These are phyloP conservation scores for Globisporangium irregulare DNA, from an alignment of 352 stramenopile species.

Conservation along the genomic window DNA sequence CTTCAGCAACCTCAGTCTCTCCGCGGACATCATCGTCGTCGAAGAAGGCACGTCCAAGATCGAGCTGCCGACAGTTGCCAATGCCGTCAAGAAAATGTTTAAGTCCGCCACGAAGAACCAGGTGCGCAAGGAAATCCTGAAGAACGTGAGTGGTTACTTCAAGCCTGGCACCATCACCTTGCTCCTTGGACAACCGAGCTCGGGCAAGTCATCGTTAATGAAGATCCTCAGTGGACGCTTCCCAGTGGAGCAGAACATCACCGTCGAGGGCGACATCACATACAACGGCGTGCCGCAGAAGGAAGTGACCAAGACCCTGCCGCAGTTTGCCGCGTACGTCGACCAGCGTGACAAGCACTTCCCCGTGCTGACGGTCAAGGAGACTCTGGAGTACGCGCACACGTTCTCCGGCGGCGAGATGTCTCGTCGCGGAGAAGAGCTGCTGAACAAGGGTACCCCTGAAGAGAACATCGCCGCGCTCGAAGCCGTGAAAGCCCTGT, in stretches of 20 bases:
- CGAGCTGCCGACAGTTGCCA: not conserved
- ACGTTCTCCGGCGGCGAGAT: conserved; percentile 31
- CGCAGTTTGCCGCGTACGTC: conserved; percentile 28
- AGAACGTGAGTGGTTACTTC: not conserved
- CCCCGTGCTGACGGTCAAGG: conserved; percentile 56
- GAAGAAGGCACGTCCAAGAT: no score
- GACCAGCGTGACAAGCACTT: conserved; percentile 80
- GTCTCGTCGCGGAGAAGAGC: conserved; percentile 1
- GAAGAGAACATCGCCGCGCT: conserved; percentile 21
- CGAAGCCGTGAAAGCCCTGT: conserved; percentile 8
- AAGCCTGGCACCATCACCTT: not conserved
- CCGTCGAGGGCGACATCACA: not conserved
- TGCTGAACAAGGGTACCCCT: conserved; percentile 30
- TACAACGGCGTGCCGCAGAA: not conserved
- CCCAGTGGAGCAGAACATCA: not conserved
- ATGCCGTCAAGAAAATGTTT: not conserved
- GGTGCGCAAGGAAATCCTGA: not conserved
- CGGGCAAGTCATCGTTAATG: not conserved
- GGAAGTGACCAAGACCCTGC: not conserved
- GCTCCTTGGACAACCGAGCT: not conserved
- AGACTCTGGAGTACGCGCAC: conserved; percentile 52
- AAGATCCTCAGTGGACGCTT: not conserved
- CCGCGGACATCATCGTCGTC: no score
- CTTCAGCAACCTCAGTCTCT: no score
- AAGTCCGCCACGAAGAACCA: not conserved